Base-by-base conservation (phyloP, 768 basidiomycete genomes). In the Phaeotremella skinneri region DNA sequence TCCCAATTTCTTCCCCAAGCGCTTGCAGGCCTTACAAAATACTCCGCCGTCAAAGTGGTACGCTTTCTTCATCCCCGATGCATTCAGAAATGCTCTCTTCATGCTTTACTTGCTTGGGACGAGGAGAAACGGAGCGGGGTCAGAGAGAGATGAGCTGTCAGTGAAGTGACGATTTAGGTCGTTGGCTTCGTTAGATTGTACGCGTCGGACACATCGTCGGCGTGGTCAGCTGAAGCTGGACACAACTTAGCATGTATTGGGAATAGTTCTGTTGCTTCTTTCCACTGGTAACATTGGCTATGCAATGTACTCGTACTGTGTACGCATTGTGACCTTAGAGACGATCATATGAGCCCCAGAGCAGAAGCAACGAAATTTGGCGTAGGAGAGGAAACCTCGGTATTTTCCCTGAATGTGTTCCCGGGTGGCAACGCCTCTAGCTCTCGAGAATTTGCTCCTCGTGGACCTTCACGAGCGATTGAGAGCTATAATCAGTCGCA, bases 41-140 rank as follows among this genome's bases (percentile, higher is more conserved):
- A 13, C n/a, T 29, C 4, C 25, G 23, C 27, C n/a, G n/a, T 9
- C n/a, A 9, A n/a, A 9, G 37, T 39, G 30, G 29, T 16, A 17
- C 21, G 25, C 23, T 16, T 55, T 43, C 17, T 45, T 48, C 30
- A 55, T 49, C 65, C 67, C 60, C 70, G 70, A 72, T 69, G 70
- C 63, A 63, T 62, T 63, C 14, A 48, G 70, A 56, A 43, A 52
- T 67, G 65, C 70, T 69, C 66, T 68, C 51, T 59, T 52, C 29
- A 34, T 42, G 31, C 56, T 32, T n/a, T 39, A 21, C 30, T 56
- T 26, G 37, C 17, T 55, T 41, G 54, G 31, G 23, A 45, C 25
- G 41, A 51, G 62, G 59, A 73, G 71, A 73, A 73, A 73, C 71
- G 71, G 71, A 73, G 71, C 71, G 71, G 52, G 66, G 69, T 53